These are phyloP conservation scores for Saturnispora diversa DNA, from an alignment of 805 yeast species.

Conservation along the genomic window DNA sequence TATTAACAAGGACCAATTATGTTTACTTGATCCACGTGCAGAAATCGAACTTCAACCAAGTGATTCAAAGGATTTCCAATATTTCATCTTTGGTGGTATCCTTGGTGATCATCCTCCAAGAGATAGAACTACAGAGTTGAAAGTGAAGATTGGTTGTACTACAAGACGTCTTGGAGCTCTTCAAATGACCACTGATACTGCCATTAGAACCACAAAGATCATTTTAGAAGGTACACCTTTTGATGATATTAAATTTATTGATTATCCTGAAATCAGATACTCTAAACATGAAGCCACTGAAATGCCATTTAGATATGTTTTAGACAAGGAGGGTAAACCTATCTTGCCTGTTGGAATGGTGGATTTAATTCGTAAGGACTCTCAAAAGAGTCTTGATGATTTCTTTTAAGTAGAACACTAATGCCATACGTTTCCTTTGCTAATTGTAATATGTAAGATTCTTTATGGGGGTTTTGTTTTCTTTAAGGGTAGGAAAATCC, in stretches of 20 bases:
- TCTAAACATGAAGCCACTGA: constrained; percentile 86
- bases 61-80: constrained; percentile 63
- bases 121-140: constrained; percentile 86
- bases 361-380: constrained; percentile 73
- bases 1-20: constrained; percentile 42
- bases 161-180: constrained; percentile 81
- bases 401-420: too few relatives aligned
- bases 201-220: constrained; percentile 80
- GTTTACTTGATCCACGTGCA: constrained; percentile 88
- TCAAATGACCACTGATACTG: constrained; percentile 98
- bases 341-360: constrained; percentile 91
- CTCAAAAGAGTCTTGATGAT: constrained; percentile 76
- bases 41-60: constrained; percentile 60
- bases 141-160: constrained; percentile 70
- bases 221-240: constrained; percentile 58
- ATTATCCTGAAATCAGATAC: constrained; percentile 89
- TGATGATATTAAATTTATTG: constrained; percentile 74
- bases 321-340: constrained; percentile 57
- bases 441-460: too few relatives aligned
- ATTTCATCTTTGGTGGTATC: constrained; percentile 93
- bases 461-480: neutral
- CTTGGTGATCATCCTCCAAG: constrained; percentile 90
- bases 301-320: constrained; percentile 92
- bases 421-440: too few relatives aligned
- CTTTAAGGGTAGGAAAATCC: too few relatives aligned